phyloP scores from a whole-genome alignment of 306 rosid genomes.

The Fragaria vesca region DNA sequence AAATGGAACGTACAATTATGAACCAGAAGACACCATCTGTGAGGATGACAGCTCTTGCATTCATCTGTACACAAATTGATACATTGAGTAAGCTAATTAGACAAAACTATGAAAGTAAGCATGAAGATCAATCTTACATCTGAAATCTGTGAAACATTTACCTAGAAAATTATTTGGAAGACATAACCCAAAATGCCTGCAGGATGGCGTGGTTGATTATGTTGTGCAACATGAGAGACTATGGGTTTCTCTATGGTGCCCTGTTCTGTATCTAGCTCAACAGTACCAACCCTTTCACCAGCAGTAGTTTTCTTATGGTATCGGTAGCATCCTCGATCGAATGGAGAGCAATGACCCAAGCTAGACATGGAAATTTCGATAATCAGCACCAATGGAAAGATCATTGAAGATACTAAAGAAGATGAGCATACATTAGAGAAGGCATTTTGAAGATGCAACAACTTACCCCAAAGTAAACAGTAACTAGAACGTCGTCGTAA shows the following conservation, averaged over 20 bases:
- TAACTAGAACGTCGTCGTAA: constrained; percentile 23
- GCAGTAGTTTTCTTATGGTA: constrained; percentile 77
- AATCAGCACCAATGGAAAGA: constrained; percentile 17
- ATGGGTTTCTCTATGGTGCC: constrained; percentile 47
- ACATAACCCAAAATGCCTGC: constrained; percentile 80
- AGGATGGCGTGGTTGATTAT: constrained; percentile 44
- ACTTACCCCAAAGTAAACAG: constrained; percentile 95
- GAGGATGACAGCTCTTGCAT: constrained; percentile 90
- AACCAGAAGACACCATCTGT: constrained; percentile 96
- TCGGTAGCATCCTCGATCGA: constrained; percentile 71
- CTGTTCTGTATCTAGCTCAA: constrained; percentile 70
- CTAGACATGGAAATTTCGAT: constrained; percentile 35
- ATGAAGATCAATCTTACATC: neutral
- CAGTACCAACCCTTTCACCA: constrained; percentile 75
- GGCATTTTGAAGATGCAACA: constrained; percentile 22
- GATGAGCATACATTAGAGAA: constrained; percentile 5
- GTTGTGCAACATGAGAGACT: constrained; percentile 32
- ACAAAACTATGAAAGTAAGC: neutral
- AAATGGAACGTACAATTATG: constrained; percentile 79
- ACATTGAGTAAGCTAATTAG: neutral
- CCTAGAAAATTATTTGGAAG: constrained; percentile 92
- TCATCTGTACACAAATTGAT: constrained; percentile 58
- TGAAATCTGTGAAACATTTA: constrained; percentile 14
- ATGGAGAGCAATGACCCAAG: constrained; percentile 84
- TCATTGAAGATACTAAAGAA: neutral